Evolutionary conservation across 768 basidiomycete genomes (phyloP), one percentile per base, ranked within the genome.

Genomic region (Lepiota venenata): DNA sequence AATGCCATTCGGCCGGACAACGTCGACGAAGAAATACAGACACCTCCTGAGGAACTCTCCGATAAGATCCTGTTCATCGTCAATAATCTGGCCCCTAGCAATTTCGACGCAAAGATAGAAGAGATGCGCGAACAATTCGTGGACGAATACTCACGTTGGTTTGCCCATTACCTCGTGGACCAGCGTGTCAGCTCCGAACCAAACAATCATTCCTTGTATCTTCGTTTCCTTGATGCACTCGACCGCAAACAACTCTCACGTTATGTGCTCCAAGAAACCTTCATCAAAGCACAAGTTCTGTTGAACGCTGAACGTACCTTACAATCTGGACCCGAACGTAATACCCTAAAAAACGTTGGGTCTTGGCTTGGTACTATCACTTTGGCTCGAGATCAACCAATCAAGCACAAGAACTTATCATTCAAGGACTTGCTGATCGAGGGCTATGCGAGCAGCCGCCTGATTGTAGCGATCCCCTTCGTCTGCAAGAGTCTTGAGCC

Each of bases 371-470:
- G 97, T 1, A 83, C 84, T 16, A 85, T 98, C 62, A 98, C 97
- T 0, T 79, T 99, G 38, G 96, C 93, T 11, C 86, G 92, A 39
- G 88, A 98, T 69, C 84, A 81, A 58, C 96, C 97, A 1, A 92
- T 99, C 74, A 90, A 84, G 64, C 85, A 93, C 78, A 90, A 86
- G 67, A 93, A 97, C 62, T 71, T 99, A 22, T 92, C 95, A 11
- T 91, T 98, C 81, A 99, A 98, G 71, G 96, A 99, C 60, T 77
- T 99, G n/a, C 81, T 99, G 18, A 75, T 98, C 32, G 93, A 99
- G 70, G 97, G 95, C 2, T 97, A 91, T 67, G 96, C 98, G 62
- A 91, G 80, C 56, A 88, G 91, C 44, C 85, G 95, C 38, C 77
- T 98, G 35, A 82, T 95, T 44, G 91, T 98, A 18, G 93, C 94